A percentile compares a stretch with the other conserved stretches of the same genome.
phyloP scores from a whole-genome alignment of 495 filamentous ascomycete genomes.

The Aspergillus diversus region DNA sequence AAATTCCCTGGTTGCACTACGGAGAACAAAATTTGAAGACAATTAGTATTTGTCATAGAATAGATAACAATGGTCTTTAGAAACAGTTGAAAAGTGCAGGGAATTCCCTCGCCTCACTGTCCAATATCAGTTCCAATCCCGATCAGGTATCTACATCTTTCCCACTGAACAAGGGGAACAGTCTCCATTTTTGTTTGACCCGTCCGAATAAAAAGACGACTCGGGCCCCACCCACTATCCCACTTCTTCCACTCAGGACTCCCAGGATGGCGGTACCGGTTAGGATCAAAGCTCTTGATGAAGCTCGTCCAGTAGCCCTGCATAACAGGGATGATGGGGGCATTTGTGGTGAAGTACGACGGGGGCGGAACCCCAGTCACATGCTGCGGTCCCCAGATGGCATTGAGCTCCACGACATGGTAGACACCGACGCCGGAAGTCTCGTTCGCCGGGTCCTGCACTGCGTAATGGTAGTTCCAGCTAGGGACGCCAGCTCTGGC shows the following conservation, averaged over 20 bases:
- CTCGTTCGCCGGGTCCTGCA: slow-evolving; percentile 53
- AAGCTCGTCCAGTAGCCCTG: slow-evolving; percentile 74
- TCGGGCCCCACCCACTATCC: slow-evolving; percentile 29
- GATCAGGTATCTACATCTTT: slow-evolving; percentile 57
- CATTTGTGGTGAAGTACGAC: slow-evolving; percentile 59
- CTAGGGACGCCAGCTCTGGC: slow-evolving; percentile 39
- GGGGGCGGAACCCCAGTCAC: slow-evolving; percentile 45
- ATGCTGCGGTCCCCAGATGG: slow-evolving; percentile 61
- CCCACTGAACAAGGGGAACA: slow-evolving; percentile 47
- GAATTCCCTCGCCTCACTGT: slow-evolving; percentile 37
- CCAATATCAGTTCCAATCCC: slow-evolving; percentile 53
- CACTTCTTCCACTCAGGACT: slow-evolving; percentile 56
- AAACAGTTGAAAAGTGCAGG: not conserved
- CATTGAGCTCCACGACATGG: slow-evolving; percentile 64
- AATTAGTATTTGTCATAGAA: not conserved
- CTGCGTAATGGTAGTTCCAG: slow-evolving; percentile 72
- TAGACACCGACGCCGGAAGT: slow-evolving; percentile 59
- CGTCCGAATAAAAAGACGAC: slow-evolving; percentile 58
- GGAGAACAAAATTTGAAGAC: too few species aligned
- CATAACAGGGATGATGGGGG: slow-evolving; percentile 56
- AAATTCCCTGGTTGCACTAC: too few species aligned
- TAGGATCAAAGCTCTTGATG: slow-evolving; percentile 66
- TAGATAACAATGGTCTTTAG: not conserved
- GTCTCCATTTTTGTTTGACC: slow-evolving; percentile 62
- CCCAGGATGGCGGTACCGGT: slow-evolving; percentile 47